These are phyloP conservation scores for Ashbya aceris DNA, from an alignment of 1,139 yeast species.

Conservation along the genomic window DNA sequence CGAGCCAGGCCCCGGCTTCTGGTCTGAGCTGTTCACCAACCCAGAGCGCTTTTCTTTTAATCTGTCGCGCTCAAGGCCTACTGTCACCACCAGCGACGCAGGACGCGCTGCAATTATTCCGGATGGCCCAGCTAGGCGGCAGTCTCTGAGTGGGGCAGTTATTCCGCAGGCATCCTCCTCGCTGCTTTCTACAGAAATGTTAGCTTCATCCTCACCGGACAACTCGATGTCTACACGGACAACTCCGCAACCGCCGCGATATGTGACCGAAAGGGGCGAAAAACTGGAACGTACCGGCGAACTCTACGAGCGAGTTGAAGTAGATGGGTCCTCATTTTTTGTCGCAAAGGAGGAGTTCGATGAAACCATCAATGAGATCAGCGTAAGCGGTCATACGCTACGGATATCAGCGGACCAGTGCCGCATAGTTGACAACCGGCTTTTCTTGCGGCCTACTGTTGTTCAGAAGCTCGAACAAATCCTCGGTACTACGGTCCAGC, in stretches of 20 bases:
- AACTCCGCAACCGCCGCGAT: neutral
- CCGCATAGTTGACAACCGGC: neutral
- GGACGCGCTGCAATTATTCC: neutral
- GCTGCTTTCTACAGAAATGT: neutral
- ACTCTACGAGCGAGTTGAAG: conserved; percentile 7
- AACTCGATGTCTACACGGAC: neutral
- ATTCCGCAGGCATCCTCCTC: neutral
- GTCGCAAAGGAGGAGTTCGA: conserved; percentile 6
- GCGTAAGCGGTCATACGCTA: conserved; percentile 2
- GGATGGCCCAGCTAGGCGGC: no score
- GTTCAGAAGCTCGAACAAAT: neutral
- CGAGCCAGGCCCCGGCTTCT: conserved; percentile 23
- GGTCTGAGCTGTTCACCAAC: conserved; percentile 22
- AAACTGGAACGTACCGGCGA: conserved; percentile 9
- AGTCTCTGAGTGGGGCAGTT: no score
- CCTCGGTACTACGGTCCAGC: neutral
- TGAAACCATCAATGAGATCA: conserved; percentile 2
- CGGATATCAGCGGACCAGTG: conserved; percentile 1
- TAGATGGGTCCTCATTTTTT: conserved; percentile 7
- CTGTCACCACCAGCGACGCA: neutral
- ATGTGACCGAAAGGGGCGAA: conserved; percentile 6
- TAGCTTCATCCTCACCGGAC: neutral
- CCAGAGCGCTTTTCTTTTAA: conserved; percentile 15
- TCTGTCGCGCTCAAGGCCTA: conserved; percentile 1
- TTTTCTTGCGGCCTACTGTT: neutral